phyloP scores from a whole-genome alignment of 2,329 filamentous ascomycete species.

The Penicillium fuscoglaucum region DNA sequence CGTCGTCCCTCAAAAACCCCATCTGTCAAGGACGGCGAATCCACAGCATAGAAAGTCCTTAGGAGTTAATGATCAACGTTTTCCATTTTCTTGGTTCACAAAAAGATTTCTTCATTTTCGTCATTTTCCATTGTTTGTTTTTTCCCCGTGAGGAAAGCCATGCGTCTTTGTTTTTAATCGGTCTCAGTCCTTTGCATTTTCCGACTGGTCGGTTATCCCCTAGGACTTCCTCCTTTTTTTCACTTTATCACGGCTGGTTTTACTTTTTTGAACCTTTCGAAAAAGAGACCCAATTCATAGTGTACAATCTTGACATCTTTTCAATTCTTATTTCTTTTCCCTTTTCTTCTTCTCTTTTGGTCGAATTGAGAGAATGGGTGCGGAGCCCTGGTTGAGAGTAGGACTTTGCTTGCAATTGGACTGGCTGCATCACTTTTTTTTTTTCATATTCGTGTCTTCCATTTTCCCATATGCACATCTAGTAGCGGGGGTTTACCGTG shows the following conservation, averaged over 20 bases:
- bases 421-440: not conserved
- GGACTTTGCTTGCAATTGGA: conserved; percentile 1
- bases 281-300: conserved; percentile 25
- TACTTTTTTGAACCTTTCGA: conserved; percentile 21
- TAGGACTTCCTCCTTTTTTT: conserved; percentile 11
- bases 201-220: conserved; percentile 28
- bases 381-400: not conserved
- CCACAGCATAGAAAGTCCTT: conserved; percentile 41
- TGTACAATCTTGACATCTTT: conserved; percentile 32
- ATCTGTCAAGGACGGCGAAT: conserved; percentile 41
- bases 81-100: conserved; percentile 31
- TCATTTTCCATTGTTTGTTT: conserved; percentile 8
- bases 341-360: not conserved
- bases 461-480: not conserved
- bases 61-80: conserved; percentile 42
- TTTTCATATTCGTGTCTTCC: not conserved
- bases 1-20: conserved; percentile 47
- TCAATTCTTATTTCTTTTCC: conserved; percentile 21
- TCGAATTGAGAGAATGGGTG: not conserved
- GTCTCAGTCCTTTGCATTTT: conserved; percentile 24
- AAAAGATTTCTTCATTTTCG: conserved; percentile 35
- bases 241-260: conserved; percentile 15
- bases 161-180: conserved; percentile 16
- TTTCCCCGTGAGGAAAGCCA: conserved; percentile 1
- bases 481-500: not conserved